Evolutionary conservation across 768 basidiomycete genomes (phyloP), one percentile per base, ranked within the genome.

Genomic region (Leccinum variicolor): DNA sequence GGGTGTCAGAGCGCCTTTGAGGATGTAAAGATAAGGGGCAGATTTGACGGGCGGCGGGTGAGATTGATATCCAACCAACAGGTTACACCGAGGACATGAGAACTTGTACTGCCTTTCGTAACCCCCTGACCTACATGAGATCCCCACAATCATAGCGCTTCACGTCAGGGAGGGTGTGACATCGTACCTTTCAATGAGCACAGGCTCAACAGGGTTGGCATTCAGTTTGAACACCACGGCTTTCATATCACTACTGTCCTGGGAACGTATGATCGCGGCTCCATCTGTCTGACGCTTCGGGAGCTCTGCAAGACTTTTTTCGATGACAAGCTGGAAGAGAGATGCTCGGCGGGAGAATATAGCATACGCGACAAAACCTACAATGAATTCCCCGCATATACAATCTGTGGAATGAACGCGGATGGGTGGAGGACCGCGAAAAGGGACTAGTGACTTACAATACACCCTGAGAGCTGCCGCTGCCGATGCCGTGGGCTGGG

Each of bases 161-260:
- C 58, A 61, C 52, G 56, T 59, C 55, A 58, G 50, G 50, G 48
- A 52, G 39, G 19, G 49, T 25, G 43, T 48, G 59, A 54, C 33
- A 11, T 73, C 80, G 67, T 68, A 91, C 92, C 92, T 84, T 76
- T 94, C 87, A 19, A 94, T 69, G 19, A 94, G 77, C 59, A 92
- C 80, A 33, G 90, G 84, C 11, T 90, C 85, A 29, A 80, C 79
- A 31, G 82, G 65, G 17, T 78, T 77, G 3, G 90, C 91, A 66
- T 95, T 96, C 66, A 96, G 70, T 72, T 96, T 97, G 83, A 94
- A 95, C 10, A 92, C 77, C 67, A 84, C 76, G 26, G 89, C 83
- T 61, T 84, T 82, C 45, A 73, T 79, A 29, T 71, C 69, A 28
- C 78, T 78, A 45, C 73, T 81, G 62, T 89, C 86, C 69, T 89